These are phyloP conservation scores for Elymus sibiricus DNA, from an alignment of 176 grass and related monocot species.

Conservation along the genomic window DNA sequence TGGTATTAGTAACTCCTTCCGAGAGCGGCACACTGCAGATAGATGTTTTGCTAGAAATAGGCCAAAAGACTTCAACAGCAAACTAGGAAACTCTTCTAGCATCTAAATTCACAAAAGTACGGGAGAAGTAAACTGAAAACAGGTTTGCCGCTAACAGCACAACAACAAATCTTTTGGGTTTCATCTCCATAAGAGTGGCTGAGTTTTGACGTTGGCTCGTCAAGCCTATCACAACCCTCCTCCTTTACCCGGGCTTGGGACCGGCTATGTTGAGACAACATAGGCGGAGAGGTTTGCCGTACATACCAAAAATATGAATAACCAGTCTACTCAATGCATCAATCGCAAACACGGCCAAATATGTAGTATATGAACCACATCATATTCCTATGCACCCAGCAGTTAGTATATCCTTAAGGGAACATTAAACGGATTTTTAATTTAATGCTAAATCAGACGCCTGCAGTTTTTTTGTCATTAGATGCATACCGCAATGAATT, in stretches of 20 bases:
- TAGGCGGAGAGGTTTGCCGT: too few species aligned
- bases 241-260: too few species aligned
- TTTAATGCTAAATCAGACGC: background rate
- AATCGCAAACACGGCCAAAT: background rate
- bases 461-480: background rate
- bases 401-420: background rate
- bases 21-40: background rate
- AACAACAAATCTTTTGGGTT: too few species aligned
- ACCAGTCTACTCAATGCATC: background rate
- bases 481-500: background rate
- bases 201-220: too few species aligned
- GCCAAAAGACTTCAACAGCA: background rate
- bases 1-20: conserved; percentile 15
- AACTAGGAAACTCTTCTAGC: background rate
- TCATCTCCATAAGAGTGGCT: too few species aligned
- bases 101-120: background rate
- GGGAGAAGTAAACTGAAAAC: background rate
- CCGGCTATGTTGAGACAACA: too few species aligned
- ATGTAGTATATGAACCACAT: background rate
- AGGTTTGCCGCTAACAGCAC: background rate
- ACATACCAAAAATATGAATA: conserved; percentile 1
- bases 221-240: too few species aligned
- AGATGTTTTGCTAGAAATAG: background rate
- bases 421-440: background rate
- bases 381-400: background rate